Conservation (phyloP, 108 stramenopile species). For the Cyclotella kingstonii region DNA sequence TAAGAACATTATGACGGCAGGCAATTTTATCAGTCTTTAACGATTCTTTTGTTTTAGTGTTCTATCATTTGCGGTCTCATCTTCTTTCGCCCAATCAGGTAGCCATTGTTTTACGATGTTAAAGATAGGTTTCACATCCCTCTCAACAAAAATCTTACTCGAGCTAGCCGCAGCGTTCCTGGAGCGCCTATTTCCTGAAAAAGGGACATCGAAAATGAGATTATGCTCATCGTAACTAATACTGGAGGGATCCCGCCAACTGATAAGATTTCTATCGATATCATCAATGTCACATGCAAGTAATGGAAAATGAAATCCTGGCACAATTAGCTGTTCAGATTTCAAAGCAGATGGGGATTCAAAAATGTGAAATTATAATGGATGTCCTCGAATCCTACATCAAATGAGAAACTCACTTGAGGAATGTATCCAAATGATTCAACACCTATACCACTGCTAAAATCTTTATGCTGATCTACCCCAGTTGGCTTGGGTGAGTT, state of each 20-base stretch:
- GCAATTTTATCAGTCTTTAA: not conserved
- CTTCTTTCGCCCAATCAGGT: slow-evolving; percentile 16
- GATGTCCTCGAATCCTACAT: not conserved
- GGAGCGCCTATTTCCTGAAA: slow-evolving; percentile 33
- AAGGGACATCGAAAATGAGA: slow-evolving; percentile 70
- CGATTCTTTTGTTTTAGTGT: not conserved
- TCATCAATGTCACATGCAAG: slow-evolving; percentile 67
- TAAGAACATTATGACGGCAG: too few species aligned
- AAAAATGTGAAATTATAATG: not conserved
- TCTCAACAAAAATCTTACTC: slow-evolving; percentile 1
- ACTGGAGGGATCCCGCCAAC: slow-evolving; percentile 68
- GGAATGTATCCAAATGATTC: slow-evolving; percentile 61
- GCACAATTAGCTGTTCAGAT: slow-evolving; percentile 19
- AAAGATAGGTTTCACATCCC: slow-evolving; percentile 48
- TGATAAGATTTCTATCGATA: slow-evolving; percentile 61
- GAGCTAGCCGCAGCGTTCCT: not conserved
- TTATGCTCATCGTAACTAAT: slow-evolving; percentile 71
- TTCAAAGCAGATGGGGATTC: not conserved
- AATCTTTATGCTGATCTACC: slow-evolving; percentile 63
- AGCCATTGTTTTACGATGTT: slow-evolving; percentile 55
- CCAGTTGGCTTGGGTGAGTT: slow-evolving; percentile 42
- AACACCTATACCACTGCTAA: slow-evolving; percentile 56
- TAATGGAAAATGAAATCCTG: slow-evolving; percentile 63
- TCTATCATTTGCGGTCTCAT: not conserved
- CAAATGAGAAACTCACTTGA: slow-evolving; percentile 11